Conservation (phyloP, 176 grass and related monocot genomes). For the Thinopyrum elongatum region DNA sequence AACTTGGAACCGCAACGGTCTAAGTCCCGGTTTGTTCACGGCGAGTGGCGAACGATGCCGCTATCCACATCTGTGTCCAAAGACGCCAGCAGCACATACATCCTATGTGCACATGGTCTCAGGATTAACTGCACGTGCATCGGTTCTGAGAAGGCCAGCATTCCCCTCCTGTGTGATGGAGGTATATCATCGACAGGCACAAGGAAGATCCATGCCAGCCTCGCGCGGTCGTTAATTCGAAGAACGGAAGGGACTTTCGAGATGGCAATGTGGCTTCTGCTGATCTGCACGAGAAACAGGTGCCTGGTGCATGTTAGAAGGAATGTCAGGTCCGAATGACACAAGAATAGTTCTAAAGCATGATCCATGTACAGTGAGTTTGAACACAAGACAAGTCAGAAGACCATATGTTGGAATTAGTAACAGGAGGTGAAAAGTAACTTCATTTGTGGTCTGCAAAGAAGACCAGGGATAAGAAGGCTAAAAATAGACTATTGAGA, state of each 20-base stretch:
- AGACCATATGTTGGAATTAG: neutral
- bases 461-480: neutral
- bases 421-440: neutral
- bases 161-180: too few relatives aligned
- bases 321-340: slow-evolving; percentile 1
- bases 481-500: neutral
- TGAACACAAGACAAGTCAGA: neutral
- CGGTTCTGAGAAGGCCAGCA: too few relatives aligned
- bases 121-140: too few relatives aligned
- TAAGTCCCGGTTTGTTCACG: too few relatives aligned
- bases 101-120: too few relatives aligned
- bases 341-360: neutral
- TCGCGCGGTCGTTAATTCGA: slow-evolving; percentile 66
- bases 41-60: too few relatives aligned
- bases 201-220: too few relatives aligned
- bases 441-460: neutral
- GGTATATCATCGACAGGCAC: too few relatives aligned
- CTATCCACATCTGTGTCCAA: too few relatives aligned
- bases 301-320: slow-evolving; percentile 37
- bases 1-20: too few relatives aligned
- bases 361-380: neutral
- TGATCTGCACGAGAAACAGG: slow-evolving; percentile 31
- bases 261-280: slow-evolving; percentile 67
- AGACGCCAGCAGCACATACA: too few relatives aligned
- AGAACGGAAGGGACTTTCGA: slow-evolving; percentile 74